Evolutionary conservation across 2,329 filamentous ascomycete species (phyloP), one percentile per base, ranked within the genome.

Genomic region (Pyrenochaeta sp.): DNA sequence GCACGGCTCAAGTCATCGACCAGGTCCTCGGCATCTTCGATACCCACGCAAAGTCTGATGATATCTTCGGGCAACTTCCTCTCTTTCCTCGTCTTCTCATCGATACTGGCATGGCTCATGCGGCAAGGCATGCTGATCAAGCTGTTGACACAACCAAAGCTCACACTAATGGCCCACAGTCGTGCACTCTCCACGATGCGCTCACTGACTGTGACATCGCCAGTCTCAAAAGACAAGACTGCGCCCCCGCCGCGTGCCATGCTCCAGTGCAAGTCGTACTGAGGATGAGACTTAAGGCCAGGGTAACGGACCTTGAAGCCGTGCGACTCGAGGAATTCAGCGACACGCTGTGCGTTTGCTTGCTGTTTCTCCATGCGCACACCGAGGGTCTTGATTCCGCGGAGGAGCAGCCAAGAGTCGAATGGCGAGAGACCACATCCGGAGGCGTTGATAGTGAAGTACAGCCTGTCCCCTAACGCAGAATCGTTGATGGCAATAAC

Each of bases 301-400:
- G 94, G 94, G 69, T 96, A 99, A 49, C 94, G 88, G 35, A 99
- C 94, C 55, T 88, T 88, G 82, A 99, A 99, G 35, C 95, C 94
- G 58, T 89, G 88, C 3, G 80, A 79, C 71, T 99, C 93, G 39
- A 99, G 86, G 69, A 96, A 99, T 63, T 90, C 85, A 34, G 93
- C 94, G 63, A 99, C 96, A 39, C 82, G 81, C 74, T 94, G 89
- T 1, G 95, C 91, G 63, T 96, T 99, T 44, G 86, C 77, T 72
- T 99, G 94, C 73, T 99, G 95, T 77, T 96, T 96, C 70, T 99
- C 94, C 92, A 99, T 96, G 63, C 94, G 91, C 41, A 99, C 94
- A 51, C 92, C 92, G 6, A 99, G 80, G 0, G 94, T 99, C 78
- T 99, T 99, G 71, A 99, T 85, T 13, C 94, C 94, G 44, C 94